Base-by-base conservation (phyloP, 768 basidiomycete genomes). In the Omphalotus guepiniiformis region DNA sequence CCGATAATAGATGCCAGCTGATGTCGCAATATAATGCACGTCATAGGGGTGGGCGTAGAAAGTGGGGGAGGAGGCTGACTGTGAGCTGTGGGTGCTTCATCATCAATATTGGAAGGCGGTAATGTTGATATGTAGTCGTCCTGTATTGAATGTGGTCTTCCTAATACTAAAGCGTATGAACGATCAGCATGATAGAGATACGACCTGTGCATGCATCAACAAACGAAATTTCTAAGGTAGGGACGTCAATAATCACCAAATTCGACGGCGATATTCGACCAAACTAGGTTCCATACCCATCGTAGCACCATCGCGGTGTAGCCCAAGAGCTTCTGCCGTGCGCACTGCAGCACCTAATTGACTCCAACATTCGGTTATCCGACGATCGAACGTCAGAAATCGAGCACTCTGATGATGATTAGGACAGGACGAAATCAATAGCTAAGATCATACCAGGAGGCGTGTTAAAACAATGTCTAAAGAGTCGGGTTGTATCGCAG, bases 351-450 rank as follows among this genome's bases (percentile, higher is more conserved):
- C 93, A 28, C 93, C 93, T 15, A 97, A 73, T 58, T 95, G 92
- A 61, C 89, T 92, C 92, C 93, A 97, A 58, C 93, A 93, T 67
- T 96, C 93, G 6, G 93, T 93, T 49, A 95, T 87, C 39, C 88
- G 81, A 39, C 88, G 80, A 60, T 91, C 88, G 58, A 90, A 79
- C 53, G 80, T 80, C 45, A 80, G 60, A 58, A 79, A 79, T 11
- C 78, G 72, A 39, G 78, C 77, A 52, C 76, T 78, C 77, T 80
- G 42, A 1, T 30, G 25, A 41, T 37, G 13, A 12, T 39, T 57
- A 42, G 30, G 76, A 78, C 53, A 78, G 72, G 28, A 68, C 65
- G 38, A 67, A 62, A 52, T 71, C 69, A 52, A 69, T 61, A 22
- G n/a, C 29, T 29, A 18, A 28, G 65, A 64, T 53, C 88, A 71